phyloP scores from a whole-genome alignment of 768 basidiomycete genomes.

The Pholiota conissans region DNA sequence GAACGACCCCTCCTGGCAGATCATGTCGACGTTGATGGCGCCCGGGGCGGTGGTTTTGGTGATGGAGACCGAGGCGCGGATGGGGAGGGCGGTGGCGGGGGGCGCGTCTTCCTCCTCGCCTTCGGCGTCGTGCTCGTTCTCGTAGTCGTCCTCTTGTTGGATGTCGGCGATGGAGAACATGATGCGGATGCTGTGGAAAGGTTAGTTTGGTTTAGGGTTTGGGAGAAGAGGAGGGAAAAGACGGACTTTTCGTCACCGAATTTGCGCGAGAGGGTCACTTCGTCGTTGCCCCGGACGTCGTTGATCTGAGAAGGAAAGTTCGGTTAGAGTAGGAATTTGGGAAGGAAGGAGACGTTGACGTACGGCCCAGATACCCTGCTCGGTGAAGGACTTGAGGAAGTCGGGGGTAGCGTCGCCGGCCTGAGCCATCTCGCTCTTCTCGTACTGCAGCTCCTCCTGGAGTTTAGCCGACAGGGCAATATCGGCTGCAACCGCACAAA shows the following conservation, averaged over 20 bases:
- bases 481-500: slow-evolving; percentile 76
- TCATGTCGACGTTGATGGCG: slow-evolving; percentile 76
- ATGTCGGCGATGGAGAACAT: slow-evolving; percentile 94
- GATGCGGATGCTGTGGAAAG: slow-evolving; percentile 67
- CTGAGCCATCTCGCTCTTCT: slow-evolving; percentile 57
- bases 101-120: slow-evolving; percentile 27
- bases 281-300: slow-evolving; percentile 73
- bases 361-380: slow-evolving; percentile 78
- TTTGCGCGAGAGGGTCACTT: slow-evolving; percentile 76
- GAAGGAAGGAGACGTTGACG: slow-evolving; percentile 19
- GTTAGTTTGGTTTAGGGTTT: not conserved
- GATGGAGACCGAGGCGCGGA: slow-evolving; percentile 80
- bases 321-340: not conserved
- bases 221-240: not conserved
- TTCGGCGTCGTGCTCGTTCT: slow-evolving; percentile 27
- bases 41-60: slow-evolving; percentile 71
- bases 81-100: slow-evolving; percentile 54
- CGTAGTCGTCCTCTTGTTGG: slow-evolving; percentile 42
- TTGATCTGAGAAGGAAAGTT: slow-evolving; percentile 57
- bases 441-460: slow-evolving; percentile 82
- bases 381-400: slow-evolving; percentile 75
- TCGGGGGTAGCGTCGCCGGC: slow-evolving; percentile 50
- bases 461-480: slow-evolving; percentile 73
- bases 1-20: slow-evolving; percentile 78
- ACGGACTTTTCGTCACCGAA: slow-evolving; percentile 91